Conservation (phyloP, 345 rosid genomes). For the Eucalyptus erythrocorys region DNA sequence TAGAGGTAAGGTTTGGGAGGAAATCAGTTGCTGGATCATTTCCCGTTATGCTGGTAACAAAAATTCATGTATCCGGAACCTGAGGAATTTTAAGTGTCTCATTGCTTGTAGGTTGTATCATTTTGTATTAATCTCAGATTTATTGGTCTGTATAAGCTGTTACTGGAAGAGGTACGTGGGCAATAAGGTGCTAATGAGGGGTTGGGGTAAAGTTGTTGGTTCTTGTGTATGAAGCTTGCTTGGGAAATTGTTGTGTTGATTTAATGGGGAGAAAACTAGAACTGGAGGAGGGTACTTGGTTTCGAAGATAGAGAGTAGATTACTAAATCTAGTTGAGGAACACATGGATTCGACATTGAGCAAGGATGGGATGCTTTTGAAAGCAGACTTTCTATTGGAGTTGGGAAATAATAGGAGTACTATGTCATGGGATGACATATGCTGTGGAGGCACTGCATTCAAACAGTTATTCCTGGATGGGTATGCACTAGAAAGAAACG, state of each 20-base stretch:
- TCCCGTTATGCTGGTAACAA: neutral
- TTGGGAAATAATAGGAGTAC: neutral
- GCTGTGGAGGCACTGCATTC: neutral
- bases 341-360: neutral
- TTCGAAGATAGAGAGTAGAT: neutral
- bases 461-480: neutral
- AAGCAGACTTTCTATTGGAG: neutral
- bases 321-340: neutral
- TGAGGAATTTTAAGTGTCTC: neutral
- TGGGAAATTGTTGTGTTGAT: neutral
- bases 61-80: neutral
- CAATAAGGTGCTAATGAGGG: neutral
- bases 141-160: neutral
- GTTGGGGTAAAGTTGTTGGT: neutral
- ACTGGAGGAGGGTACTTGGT: neutral
- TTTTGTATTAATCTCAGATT: neutral
- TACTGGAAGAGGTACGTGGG: neutral
- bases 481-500: neutral
- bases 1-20: neutral
- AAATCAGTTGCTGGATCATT: neutral
- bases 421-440: neutral
- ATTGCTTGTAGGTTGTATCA: neutral
- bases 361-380: neutral
- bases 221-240: neutral
- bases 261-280: neutral